These are phyloP conservation scores for Saccharomycopsis olivae DNA, from an alignment of 805 yeast species.

Conservation along the genomic window DNA sequence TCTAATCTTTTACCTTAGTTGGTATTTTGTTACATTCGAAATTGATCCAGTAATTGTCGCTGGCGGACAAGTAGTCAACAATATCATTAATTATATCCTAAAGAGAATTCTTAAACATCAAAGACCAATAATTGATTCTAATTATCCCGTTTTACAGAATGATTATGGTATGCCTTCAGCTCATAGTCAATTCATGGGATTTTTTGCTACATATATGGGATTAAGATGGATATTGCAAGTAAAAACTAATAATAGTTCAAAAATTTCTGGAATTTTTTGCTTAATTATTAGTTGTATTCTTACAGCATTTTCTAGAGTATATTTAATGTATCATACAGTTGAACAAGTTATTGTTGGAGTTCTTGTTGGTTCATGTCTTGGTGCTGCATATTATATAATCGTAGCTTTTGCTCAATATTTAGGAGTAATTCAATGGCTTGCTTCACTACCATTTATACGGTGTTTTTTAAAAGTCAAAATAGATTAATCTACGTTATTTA, in stretches of 20 bases:
- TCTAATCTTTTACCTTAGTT: conserved; percentile 68
- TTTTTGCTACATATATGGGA: conserved; percentile 47
- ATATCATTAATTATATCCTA: conserved; percentile 55
- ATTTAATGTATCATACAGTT: conserved; percentile 64
- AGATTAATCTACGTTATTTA: no score
- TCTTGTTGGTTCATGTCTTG: conserved; percentile 49
- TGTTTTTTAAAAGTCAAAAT: no score
- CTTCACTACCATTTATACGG: conserved; percentile 45
- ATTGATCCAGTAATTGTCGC: conserved; percentile 76
- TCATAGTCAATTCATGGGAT: conserved; percentile 94
- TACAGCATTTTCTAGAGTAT: conserved; percentile 64
- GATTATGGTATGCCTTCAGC: conserved; percentile 97
- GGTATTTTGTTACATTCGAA: conserved; percentile 77
- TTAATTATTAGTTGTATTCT: conserved; percentile 18
- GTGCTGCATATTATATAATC: conserved; percentile 43
- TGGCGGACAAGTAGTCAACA: conserved; percentile 77
- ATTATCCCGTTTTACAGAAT: conserved; percentile 31
- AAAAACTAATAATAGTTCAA: neutral
- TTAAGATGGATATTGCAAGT: conserved; percentile 33
- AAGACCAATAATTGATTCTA: conserved; percentile 49
- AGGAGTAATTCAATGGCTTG: conserved; percentile 58
- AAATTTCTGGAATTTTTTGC: conserved; percentile 21
- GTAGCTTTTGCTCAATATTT: conserved; percentile 48
- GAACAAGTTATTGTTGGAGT: conserved; percentile 71
- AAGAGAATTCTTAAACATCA: conserved; percentile 59